Percentiles rank a stretch among this genome's conserved stretches.
Evolutionary conservation across 2,329 filamentous ascomycete species (phyloP).

Genomic region (Diaporthe sp.): DNA sequence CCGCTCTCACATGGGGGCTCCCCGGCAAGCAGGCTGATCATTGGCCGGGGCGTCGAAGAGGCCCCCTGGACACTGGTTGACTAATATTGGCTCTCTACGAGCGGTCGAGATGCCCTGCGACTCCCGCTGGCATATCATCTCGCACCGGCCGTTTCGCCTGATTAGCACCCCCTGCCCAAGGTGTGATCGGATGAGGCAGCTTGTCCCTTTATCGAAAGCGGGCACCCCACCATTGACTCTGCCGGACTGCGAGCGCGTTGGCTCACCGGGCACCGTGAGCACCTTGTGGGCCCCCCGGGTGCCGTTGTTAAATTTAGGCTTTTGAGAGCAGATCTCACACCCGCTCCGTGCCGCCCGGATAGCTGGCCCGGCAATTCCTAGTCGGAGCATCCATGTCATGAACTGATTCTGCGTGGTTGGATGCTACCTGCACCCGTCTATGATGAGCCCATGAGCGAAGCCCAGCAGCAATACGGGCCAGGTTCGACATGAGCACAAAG

Average conservation of each 20-base stretch:
- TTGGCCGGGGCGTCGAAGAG: neutral
- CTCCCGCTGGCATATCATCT: constrained; percentile 1
- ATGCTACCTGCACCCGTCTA: constrained; percentile 15
- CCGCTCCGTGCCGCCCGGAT: constrained; percentile 28
- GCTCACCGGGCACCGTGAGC: neutral
- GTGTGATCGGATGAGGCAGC: constrained; percentile 7
- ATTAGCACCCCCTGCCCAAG: neutral
- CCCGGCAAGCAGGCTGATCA: neutral
- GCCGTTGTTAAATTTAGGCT: constrained; percentile 21
- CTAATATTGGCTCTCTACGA: constrained; percentile 13
- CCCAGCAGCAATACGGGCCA: neutral
- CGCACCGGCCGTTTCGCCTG: constrained; percentile 25
- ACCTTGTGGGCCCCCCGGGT: neutral
- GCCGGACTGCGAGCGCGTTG: neutral
- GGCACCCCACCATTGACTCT: neutral
- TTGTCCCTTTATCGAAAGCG: neutral
- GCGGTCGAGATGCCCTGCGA: constrained; percentile 4
- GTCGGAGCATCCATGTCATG: constrained; percentile 19
- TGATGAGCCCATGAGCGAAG: constrained; percentile 15
- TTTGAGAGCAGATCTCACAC: constrained; percentile 23
- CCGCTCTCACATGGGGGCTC: neutral
- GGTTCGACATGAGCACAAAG: neutral
- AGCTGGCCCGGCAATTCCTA: constrained; percentile 20
- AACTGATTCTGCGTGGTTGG: neutral
- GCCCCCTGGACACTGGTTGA: neutral